These are phyloP conservation scores for Escallonia herrerae DNA, from an alignment of 129 eudicot species.

Conservation along the genomic window DNA sequence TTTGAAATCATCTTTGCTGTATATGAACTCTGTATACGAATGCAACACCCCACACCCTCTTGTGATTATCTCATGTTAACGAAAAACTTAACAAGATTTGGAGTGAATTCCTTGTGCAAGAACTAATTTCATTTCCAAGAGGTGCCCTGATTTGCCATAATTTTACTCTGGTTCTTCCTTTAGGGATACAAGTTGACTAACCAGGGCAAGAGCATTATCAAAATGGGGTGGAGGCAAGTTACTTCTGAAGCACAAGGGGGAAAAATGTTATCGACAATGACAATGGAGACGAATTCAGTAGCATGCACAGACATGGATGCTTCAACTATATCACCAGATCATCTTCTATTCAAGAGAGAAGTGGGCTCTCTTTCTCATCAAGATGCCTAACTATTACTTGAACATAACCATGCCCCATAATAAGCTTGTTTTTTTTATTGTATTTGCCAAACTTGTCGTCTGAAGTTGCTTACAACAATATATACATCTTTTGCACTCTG, in stretches of 20 bases:
- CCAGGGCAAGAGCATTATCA: conserved; percentile 64
- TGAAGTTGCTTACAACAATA: neutral
- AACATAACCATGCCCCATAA: neutral
- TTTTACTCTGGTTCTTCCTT: conserved; percentile 5
- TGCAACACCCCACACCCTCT: neutral
- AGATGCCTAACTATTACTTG: neutral
- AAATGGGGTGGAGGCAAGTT: conserved; percentile 67
- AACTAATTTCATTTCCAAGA: neutral
- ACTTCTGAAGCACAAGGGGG: conserved; percentile 44
- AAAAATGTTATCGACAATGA: conserved; percentile 65
- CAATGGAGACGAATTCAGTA: conserved; percentile 40
- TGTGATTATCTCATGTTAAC: neutral
- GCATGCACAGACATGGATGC: conserved; percentile 15
- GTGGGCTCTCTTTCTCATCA: conserved; percentile 34
- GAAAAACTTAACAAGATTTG: neutral
- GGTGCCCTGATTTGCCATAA: neutral
- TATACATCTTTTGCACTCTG: neutral
- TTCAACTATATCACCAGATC: conserved; percentile 20
- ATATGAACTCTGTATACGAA: neutral
- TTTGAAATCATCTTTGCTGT: neutral
- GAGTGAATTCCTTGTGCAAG: neutral
- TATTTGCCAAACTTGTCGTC: neutral
- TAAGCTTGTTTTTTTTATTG: neutral
- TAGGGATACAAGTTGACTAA: conserved; percentile 86
- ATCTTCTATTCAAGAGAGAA: conserved; percentile 55